Evolutionary conservation across 2,329 filamentous ascomycete genomes (phyloP), one percentile per base, ranked within the genome.

Genomic region (Metarhizium robertsii): DNA sequence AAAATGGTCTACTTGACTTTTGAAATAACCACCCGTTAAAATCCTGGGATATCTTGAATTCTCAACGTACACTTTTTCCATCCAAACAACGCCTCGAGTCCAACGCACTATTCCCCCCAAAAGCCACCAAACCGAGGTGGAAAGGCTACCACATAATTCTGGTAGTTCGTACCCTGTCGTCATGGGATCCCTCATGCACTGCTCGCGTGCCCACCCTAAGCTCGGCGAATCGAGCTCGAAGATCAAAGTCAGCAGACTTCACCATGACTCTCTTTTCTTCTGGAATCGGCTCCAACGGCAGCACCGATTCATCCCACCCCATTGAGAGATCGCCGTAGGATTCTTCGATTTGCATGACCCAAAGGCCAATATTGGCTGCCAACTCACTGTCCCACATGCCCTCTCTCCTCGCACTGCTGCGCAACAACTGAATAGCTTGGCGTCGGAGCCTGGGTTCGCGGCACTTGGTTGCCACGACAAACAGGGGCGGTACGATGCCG

Each of bases 311-410:
- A 20, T 36, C 49, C 49, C 36, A 30, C 13, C 6, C 7, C 16
- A 36, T 4, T 4, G 25, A 30, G 8, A 38, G 16, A 14, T 20
- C 29, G 7, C 59, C 56, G 2, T 74, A 72, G 6, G 72, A 73
- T 60, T 84, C 80, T 60, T 84, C 80, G 16, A 83, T 72, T 8
- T 73, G 68, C 65, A 79, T 75, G 42, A 83, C 72, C 79, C 79
- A 83, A 56, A 71, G 72, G 50, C 75, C 76, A 60, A 84, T 82
- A 7, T 74, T 74, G 1, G 80, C 79, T 11, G 76, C 73, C 57
- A 84, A 72, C 59, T 81, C 77, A 61, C 79, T 84, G 62, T 88
- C 84, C 85, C 85, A 88, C 76, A 87, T 84, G 25, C 81, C 84
- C 67, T 88, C 85, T 51, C 84, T 74, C 49, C 84, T 75, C 7